Conservation (phyloP, 2,329 filamentous ascomycete species). For the Trichoderma sp. region DNA sequence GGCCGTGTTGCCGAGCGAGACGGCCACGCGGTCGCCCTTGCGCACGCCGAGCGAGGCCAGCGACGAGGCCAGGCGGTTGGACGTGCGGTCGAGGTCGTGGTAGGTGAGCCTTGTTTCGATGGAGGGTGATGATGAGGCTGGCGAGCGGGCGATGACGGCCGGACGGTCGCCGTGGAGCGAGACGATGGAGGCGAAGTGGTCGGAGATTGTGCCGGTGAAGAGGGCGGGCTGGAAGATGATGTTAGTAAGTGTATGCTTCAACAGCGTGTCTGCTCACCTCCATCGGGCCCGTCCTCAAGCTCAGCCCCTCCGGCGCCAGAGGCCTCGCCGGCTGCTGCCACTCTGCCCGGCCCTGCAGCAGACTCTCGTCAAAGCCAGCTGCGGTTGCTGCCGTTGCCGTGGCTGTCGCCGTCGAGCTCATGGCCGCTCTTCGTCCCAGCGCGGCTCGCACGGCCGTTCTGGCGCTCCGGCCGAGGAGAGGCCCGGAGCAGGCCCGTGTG, state of each 20-base stretch:
- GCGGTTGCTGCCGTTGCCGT: neutral
- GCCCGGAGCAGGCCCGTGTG: neutral
- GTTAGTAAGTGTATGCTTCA: neutral
- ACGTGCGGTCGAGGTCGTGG: slow-evolving; percentile 69
- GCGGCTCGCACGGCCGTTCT: slow-evolving; percentile 1
- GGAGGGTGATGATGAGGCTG: slow-evolving; percentile 46
- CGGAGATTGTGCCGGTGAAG: slow-evolving; percentile 67
- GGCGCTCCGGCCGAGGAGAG: neutral
- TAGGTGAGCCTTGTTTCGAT: slow-evolving; percentile 73
- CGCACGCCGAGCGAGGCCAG: slow-evolving; percentile 69
- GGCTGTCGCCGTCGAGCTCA: slow-evolving; percentile 11
- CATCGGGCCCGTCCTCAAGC: slow-evolving; percentile 35
- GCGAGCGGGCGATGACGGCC: slow-evolving; percentile 57
- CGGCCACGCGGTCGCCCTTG: slow-evolving; percentile 82
- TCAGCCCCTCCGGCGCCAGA: slow-evolving; percentile 29
- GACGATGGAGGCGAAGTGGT: slow-evolving; percentile 70
- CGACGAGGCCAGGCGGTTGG: slow-evolving; percentile 73
- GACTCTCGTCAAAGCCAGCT: neutral
- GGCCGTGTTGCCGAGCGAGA: slow-evolving; percentile 81
- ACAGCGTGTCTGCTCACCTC: slow-evolving; percentile 33
- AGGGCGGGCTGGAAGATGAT: slow-evolving; percentile 59
- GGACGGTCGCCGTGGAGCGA: slow-evolving; percentile 63
- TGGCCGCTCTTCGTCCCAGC: neutral
- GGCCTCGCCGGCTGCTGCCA: slow-evolving; percentile 16
- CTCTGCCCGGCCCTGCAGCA: neutral